Percentiles rank a stretch among this genome's conserved stretches.
These are phyloP conservation scores for Saccharomyces uvarum DNA, from an alignment of 1,139 yeast genomes.

Conservation along the genomic window DNA sequence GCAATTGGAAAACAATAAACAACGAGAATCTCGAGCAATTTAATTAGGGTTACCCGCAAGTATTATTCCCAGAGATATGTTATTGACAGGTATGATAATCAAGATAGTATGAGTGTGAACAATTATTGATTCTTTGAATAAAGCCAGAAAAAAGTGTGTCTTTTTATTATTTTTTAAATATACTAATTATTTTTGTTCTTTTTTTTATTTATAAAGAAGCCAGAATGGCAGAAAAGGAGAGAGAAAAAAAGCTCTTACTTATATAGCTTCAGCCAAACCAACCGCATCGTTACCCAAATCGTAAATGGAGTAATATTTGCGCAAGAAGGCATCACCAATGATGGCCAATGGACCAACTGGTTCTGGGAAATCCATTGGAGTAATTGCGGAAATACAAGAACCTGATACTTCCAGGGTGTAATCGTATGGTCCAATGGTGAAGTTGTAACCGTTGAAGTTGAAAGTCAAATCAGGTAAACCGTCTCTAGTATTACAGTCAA, in stretches of 20 bases:
- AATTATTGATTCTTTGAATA: neutral
- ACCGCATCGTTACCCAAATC: constrained; percentile 86
- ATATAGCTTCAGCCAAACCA: constrained; percentile 75
- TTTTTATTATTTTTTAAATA: neutral
- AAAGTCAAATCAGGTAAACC: constrained; percentile 84
- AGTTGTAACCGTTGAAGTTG: constrained; percentile 81
- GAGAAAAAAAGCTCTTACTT: constrained; percentile 9
- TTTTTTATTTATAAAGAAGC: neutral
- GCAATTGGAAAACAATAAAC: neutral
- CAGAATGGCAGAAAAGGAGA: neutral
- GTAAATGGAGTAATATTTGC: constrained; percentile 88
- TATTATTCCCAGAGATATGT: no score
- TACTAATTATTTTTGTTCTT: neutral
- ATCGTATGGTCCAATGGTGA: constrained; percentile 79
- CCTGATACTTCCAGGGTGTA: constrained; percentile 91
- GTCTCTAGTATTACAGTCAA: constrained; percentile 81
- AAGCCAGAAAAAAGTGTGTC: neutral
- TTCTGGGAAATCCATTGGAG: constrained; percentile 94
- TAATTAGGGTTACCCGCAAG: neutral
- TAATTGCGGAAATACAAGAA: constrained; percentile 89
- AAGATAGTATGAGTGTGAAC: neutral
- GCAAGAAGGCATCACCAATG: constrained; percentile 93
- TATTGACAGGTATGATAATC: no score
- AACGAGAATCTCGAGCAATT: neutral
- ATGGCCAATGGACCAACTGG: constrained; percentile 96